Evolutionary conservation across 2,329 filamentous ascomycete genomes (phyloP).

Genomic region (Pestalotiopsis fici): DNA sequence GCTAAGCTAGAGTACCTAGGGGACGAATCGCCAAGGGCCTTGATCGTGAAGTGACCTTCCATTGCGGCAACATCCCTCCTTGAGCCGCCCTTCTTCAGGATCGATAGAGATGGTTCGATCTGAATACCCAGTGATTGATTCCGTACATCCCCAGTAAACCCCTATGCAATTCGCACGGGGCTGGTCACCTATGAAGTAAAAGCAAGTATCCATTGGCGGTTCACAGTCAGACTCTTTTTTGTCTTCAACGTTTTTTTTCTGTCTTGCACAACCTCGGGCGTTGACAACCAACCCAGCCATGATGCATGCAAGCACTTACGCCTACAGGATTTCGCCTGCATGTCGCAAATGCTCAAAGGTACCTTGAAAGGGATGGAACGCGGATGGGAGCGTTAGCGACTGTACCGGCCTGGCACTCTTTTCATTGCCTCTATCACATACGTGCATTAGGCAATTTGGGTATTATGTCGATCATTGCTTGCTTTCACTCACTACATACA

Average conservation of each 20-base stretch:
- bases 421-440: neutral
- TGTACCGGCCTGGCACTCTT: neutral
- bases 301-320: neutral
- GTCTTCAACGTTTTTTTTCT: neutral
- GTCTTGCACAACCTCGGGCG: neutral
- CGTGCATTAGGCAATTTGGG: neutral
- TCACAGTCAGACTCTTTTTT: neutral
- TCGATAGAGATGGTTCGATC: no score
- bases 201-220: neutral
- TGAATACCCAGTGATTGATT: no score
- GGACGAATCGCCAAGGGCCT: neutral
- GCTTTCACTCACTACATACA: neutral
- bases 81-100: neutral
- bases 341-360: neutral
- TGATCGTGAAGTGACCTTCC: neutral
- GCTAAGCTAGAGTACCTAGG: no score
- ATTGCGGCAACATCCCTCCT: neutral
- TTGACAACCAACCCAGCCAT: neutral
- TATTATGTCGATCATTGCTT: neutral
- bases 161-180: neutral
- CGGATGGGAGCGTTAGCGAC: neutral
- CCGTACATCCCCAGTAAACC: no score
- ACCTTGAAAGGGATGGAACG: neutral
- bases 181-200: neutral
- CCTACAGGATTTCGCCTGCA: neutral